Evolutionary conservation across 2,329 filamentous ascomycete genomes (phyloP).

Genomic region (Epicoccum sorghinum): DNA sequence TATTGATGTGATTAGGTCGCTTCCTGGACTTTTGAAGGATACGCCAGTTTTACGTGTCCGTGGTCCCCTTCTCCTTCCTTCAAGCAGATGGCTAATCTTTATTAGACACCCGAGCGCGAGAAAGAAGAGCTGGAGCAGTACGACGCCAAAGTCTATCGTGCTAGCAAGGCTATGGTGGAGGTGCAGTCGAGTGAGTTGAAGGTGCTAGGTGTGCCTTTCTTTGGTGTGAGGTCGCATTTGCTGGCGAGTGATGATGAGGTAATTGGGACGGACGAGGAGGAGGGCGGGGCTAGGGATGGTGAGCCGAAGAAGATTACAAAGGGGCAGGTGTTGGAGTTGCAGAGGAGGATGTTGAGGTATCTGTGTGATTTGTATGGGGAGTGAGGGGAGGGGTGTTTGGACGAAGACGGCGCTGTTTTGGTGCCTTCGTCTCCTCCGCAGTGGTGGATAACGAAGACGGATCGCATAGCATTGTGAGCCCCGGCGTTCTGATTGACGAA

Average conservation of each 20-base stretch:
- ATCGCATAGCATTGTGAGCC: too few species aligned
- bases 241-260: constrained; percentile 31
- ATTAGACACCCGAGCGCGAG: constrained; percentile 55
- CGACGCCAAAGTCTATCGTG: constrained; percentile 67
- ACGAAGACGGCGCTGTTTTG: not conserved
- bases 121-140: constrained; percentile 63
- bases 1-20: constrained; percentile 19
- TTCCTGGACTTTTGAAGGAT: constrained; percentile 35
- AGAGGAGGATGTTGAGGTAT: constrained; percentile 46
- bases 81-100: not conserved
- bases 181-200: constrained; percentile 63
- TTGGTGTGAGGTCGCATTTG: constrained; percentile 34
- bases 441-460: too few species aligned
- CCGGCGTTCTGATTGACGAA: too few species aligned
- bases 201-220: constrained; percentile 53
- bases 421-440: too few species aligned
- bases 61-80: not conserved
- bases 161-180: constrained; percentile 64
- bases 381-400: not conserved
- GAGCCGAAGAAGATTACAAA: constrained; percentile 32
- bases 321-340: constrained; percentile 36
- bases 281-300: not conserved
- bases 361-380: constrained; percentile 41
- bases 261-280: constrained; percentile 1
- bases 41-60: constrained; percentile 32